Percentiles rank a stretch among this genome's conserved stretches.
Evolutionary conservation across 1,139 yeast genomes (phyloP).

Genomic region (Suhomyces bokatorum): DNA sequence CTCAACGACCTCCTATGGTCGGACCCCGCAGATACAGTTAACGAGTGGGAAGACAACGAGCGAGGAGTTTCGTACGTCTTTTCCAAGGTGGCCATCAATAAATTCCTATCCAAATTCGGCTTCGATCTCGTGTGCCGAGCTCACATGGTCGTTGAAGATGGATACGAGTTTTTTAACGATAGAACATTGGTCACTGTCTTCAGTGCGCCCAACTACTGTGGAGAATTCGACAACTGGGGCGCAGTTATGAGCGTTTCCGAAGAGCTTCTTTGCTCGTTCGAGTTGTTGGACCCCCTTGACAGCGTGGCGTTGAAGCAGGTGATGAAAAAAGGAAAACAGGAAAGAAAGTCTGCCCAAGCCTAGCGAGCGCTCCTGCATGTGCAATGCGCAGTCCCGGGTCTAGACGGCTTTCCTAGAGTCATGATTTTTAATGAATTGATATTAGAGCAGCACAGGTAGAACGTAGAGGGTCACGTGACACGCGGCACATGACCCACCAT

Average conservation of each 20-base stretch:
- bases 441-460: not conserved
- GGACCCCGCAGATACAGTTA: constrained; percentile 91
- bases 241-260: constrained; percentile 98
- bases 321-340: constrained; percentile 83
- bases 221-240: constrained; percentile 98
- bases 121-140: constrained; percentile 96
- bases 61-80: constrained; percentile 97
- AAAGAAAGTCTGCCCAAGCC: constrained; percentile 59
- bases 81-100: constrained; percentile 88
- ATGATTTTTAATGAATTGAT: constrained; percentile 5
- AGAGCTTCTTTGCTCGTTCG: constrained; percentile 88
- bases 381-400: constrained; percentile 1
- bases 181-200: constrained; percentile 91
- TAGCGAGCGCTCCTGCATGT: constrained; percentile 16
- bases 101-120: constrained; percentile 81
- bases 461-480: not conserved
- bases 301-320: constrained; percentile 90
- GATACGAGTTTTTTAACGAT: constrained; percentile 95
- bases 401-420: not conserved
- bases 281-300: constrained; percentile 89
- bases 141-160: constrained; percentile 98
- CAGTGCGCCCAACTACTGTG: constrained; percentile 96
- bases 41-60: constrained; percentile 98
- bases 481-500: not conserved
- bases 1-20: constrained; percentile 93